Base-by-base conservation (phyloP, 257 asterid species). In the Misopates orontium region DNA sequence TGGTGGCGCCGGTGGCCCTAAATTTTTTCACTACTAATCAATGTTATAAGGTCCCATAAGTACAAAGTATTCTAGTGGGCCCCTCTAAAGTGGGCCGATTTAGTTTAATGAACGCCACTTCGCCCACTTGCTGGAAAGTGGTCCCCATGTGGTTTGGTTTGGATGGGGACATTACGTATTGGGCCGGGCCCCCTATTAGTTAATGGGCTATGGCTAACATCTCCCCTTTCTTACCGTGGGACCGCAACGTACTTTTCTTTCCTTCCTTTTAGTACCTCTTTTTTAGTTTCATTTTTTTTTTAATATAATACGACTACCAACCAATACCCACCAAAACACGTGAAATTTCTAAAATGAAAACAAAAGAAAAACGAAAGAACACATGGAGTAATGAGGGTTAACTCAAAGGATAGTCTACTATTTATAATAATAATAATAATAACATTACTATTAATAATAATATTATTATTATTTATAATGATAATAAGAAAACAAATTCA, bases 81-180 rank as follows among this genome's bases (percentile, higher is more conserved):
- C 81, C 71, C 48, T 62, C 1, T 3, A 12, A 61, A 8, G 18
- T 58, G 71, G 78, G 70, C 75, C 68, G 17, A 64, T 18, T 5
- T 44, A 40, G 68, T 39, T 72, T 53, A 63, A 36, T 60, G 60
- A 54, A 47, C 51, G 21, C 45, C 51, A 20, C 58, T 19, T 50
- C 25, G 69, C 69, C 69, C 60, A 50, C 69, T 64, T 40, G 54
- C 65, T 0, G 21, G 2, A 2, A 8, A 24, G 47, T 63, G 80
- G 77, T 77, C 80, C 85, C 82, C 73, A 67, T 75, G 41, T 58
- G 76, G 64, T 47, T 62, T 31, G 71, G 82, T 73, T 68, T 57
- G 69, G 80, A 75, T 75, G 14, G 74, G 71, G 71, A 75, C 78
- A 56, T 64, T 66, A 18, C 73, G 8, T 62, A 18, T 13, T 39